A percentile compares a stretch with the other conserved stretches of the same genome.
Evolutionary conservation across 2,329 filamentous ascomycete genomes (phyloP).

Genomic region (Fonsecaea erecta): DNA sequence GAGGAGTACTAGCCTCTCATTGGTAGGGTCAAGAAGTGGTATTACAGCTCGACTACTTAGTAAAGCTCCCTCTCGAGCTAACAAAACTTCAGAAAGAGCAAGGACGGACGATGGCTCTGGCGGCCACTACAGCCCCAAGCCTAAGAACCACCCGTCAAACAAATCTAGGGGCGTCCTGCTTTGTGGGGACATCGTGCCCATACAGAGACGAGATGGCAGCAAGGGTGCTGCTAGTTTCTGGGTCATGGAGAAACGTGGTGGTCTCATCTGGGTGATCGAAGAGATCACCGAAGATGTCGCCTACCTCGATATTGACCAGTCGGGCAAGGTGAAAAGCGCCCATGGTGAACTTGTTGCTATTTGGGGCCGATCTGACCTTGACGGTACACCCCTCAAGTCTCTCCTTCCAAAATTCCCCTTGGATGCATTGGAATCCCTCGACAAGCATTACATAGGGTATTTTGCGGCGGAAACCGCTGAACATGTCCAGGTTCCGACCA

Average conservation of each 20-base stretch:
- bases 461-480: constrained; percentile 83
- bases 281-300: constrained; percentile 96
- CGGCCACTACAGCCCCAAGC: constrained; percentile 48
- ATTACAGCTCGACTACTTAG: constrained; percentile 87
- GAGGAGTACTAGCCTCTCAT: constrained; percentile 41
- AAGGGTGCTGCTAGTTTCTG: constrained; percentile 93
- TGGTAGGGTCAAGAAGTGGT: constrained; percentile 72
- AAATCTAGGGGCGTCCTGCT: constrained; percentile 87
- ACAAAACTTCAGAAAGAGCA: constrained; percentile 53
- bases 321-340: constrained; percentile 71
- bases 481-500: constrained; percentile 80
- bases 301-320: constrained; percentile 74
- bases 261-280: constrained; percentile 95
- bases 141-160: constrained; percentile 68
- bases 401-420: constrained; percentile 81
- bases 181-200: constrained; percentile 97
- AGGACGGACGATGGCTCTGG: constrained; percentile 63
- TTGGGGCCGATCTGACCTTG: constrained; percentile 71
- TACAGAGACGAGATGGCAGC: constrained; percentile 90
- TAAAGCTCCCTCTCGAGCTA: constrained; percentile 70
- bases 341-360: constrained; percentile 81
- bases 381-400: constrained; percentile 74
- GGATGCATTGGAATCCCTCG: constrained; percentile 53
- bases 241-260: constrained; percentile 96
- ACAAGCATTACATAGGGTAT: constrained; percentile 63